phyloP scores from a whole-genome alignment of 768 basidiomycete species.

The Strobilomyces dryophilus region DNA sequence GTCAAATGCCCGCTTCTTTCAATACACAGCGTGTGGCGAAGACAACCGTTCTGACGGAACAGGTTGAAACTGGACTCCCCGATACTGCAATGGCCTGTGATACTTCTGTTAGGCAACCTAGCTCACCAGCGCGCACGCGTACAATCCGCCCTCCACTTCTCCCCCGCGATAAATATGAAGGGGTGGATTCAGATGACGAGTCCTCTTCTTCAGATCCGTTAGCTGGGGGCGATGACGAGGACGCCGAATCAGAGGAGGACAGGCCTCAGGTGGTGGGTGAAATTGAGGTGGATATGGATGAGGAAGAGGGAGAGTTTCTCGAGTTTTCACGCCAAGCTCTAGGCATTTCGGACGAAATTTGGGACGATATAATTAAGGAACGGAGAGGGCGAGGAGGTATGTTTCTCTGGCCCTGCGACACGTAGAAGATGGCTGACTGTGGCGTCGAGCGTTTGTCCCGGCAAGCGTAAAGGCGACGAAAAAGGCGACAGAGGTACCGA shows the following conservation, averaged over 20 bases:
- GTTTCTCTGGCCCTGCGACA: constrained; percentile 22
- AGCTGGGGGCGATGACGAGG: constrained; percentile 39
- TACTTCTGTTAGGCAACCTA: background rate
- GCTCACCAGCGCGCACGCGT: constrained; percentile 30
- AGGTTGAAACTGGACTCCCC: constrained; percentile 24
- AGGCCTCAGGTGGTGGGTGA: constrained; percentile 80
- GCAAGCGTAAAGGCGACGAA: constrained; percentile 13
- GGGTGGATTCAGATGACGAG: constrained; percentile 90
- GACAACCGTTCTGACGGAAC: constrained; percentile 41
- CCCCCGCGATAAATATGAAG: constrained; percentile 82
- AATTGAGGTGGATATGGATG: constrained; percentile 85
- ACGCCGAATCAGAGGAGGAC: constrained; percentile 71
- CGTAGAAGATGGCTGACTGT: constrained; percentile 5
- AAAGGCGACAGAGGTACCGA: constrained; percentile 1
- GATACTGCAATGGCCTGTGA: constrained; percentile 6
- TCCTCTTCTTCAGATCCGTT: constrained; percentile 58
- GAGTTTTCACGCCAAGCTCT: constrained; percentile 91
- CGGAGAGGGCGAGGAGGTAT: constrained; percentile 77
- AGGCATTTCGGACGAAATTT: constrained; percentile 86
- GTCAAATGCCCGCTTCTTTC: constrained; percentile 74
- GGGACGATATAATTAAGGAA: constrained; percentile 81
- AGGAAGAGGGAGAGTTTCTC: constrained; percentile 92
- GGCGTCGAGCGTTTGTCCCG: constrained; percentile 57
- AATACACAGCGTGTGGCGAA: constrained; percentile 67
- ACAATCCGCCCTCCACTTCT: constrained; percentile 75